Evolutionary conservation across 345 rosid genomes (phyloP).

Genomic region (Populus deltoides): DNA sequence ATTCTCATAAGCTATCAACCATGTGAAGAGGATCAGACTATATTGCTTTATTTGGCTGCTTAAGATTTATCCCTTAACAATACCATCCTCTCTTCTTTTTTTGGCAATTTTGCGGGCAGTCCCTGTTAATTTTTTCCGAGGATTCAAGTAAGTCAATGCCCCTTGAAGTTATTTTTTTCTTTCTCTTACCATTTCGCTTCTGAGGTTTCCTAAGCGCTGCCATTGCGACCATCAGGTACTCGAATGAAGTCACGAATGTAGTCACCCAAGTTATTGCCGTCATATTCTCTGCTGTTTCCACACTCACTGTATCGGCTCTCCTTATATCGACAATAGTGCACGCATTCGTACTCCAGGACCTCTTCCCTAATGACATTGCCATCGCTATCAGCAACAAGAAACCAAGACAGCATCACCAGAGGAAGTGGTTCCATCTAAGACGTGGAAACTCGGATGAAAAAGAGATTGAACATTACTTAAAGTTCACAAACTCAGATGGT

Average conservation of each 20-base stretch:
- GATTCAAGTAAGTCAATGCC: conserved; percentile 53
- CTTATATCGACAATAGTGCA: conserved; percentile 46
- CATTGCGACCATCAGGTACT: conserved; percentile 60
- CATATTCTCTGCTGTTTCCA: conserved; percentile 41
- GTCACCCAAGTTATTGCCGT: conserved; percentile 44
- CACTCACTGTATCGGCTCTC: conserved; percentile 49
- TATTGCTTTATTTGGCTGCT: neutral
- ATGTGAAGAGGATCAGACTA: neutral
- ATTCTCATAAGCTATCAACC: neutral
- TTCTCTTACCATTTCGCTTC: neutral
- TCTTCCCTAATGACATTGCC: conserved; percentile 61
- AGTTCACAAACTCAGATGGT: conserved; percentile 24
- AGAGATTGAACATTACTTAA: conserved; percentile 49
- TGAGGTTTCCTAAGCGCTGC: conserved; percentile 39
- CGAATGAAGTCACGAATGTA: conserved; percentile 44
- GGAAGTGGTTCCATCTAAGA: conserved; percentile 49
- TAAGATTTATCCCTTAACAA: neutral
- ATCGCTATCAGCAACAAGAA: conserved; percentile 64
- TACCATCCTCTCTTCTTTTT: neutral
- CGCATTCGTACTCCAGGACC: conserved; percentile 36
- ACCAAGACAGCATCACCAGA: conserved; percentile 35
- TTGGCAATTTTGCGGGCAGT: conserved; percentile 56
- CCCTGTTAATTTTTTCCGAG: conserved; percentile 70
- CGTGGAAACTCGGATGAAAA: conserved; percentile 40
- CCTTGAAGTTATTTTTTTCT: neutral